phyloP scores from a whole-genome alignment of 108 stramenopile species.

The Nitzschia palea region DNA sequence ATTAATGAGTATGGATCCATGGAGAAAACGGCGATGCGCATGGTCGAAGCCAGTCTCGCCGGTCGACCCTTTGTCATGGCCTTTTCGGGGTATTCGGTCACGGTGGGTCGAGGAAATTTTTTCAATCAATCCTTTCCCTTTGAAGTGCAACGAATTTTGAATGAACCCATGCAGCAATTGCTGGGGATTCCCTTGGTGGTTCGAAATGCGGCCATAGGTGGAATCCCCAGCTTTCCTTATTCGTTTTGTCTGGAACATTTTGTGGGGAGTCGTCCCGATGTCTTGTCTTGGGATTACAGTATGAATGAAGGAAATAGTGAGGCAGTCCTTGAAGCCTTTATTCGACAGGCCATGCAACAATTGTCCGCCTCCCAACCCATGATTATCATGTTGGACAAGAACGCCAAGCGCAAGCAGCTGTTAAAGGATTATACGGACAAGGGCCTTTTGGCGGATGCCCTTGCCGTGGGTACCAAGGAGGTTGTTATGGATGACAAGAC shows the following conservation, averaged over 20 bases:
- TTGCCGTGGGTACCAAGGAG: slow-evolving; percentile 57
- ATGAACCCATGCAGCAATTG: slow-evolving; percentile 38
- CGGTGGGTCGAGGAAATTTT: slow-evolving; percentile 82
- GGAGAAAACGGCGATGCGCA: slow-evolving; percentile 51
- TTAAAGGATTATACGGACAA: slow-evolving; percentile 57
- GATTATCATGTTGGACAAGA: slow-evolving; percentile 73
- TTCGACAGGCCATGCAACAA: slow-evolving; percentile 61
- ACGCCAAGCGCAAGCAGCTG: slow-evolving; percentile 36
- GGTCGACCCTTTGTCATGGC: slow-evolving; percentile 41
- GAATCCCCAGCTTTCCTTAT: slow-evolving; percentile 88
- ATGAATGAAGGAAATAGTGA: slow-evolving; percentile 76
- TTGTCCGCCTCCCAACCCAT: slow-evolving; percentile 58
- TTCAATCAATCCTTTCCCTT: slow-evolving; percentile 81
- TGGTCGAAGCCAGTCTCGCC: slow-evolving; percentile 38
- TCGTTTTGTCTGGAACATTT: slow-evolving; percentile 84
- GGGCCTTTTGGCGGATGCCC: slow-evolving; percentile 60
- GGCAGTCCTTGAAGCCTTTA: slow-evolving; percentile 69
- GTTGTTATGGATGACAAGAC: slow-evolving; percentile 37
- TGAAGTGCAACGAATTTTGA: slow-evolving; percentile 54
- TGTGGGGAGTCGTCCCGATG: slow-evolving; percentile 68
- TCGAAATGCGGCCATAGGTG: slow-evolving; percentile 84
- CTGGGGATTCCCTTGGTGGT: slow-evolving; percentile 58
- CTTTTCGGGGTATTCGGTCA: slow-evolving; percentile 86
- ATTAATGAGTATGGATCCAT: slow-evolving; percentile 28
- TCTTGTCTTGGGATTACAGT: slow-evolving; percentile 80